A percentile compares a stretch with the other conserved stretches of the same genome.
These are phyloP conservation scores for Dictyostelium citrinum DNA, from an alignment of 78 protist genomes.

Conservation along the genomic window DNA sequence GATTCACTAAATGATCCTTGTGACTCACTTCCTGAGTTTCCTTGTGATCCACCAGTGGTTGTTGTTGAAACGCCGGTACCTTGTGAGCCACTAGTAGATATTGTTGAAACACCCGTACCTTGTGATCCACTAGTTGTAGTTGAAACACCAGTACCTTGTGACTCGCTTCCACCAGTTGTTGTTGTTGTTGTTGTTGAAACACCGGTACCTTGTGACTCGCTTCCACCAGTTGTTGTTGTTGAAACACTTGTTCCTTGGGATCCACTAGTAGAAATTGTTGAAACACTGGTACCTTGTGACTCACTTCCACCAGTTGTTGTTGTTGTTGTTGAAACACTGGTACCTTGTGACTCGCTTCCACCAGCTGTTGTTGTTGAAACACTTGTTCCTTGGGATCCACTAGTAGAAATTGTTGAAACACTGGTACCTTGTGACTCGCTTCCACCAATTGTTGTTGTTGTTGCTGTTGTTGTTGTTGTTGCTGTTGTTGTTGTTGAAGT, in stretches of 20 bases:
- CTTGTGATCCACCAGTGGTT: neutral
- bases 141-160: neutral
- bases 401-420: neutral
- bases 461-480: neutral
- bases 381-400: neutral
- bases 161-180: neutral
- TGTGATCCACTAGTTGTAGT: neutral
- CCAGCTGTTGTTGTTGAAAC: neutral
- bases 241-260: neutral
- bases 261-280: neutral
- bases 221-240: neutral
- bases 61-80: neutral
- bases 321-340: no score
- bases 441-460: neutral
- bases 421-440: neutral
- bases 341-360: neutral
- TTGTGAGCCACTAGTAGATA: neutral
- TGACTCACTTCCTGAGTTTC: neutral
- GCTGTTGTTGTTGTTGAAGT: neutral
- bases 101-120: no score
- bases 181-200: neutral
- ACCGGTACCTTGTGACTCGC: neutral
- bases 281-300: neutral
- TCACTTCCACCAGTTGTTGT: neutral
- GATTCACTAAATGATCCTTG: neutral